These are phyloP conservation scores for Schwanniomyces etchellsii DNA, from an alignment of 1,139 yeast species.

Conservation along the genomic window DNA sequence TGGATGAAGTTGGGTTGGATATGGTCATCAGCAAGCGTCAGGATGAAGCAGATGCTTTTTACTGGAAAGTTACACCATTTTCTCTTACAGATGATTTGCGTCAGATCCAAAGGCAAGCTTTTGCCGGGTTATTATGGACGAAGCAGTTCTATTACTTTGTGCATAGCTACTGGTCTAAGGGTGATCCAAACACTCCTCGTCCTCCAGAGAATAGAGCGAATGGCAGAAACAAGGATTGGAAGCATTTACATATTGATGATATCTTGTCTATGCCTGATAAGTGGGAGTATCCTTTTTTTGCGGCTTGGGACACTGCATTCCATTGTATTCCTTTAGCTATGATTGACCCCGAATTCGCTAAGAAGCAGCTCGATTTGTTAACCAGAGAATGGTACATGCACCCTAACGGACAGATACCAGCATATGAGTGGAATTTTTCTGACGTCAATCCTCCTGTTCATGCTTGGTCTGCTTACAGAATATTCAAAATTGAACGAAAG, in stretches of 20 bases:
- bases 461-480: slow-evolving; percentile 94
- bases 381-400: slow-evolving; percentile 98
- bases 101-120: slow-evolving; percentile 88
- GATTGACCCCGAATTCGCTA: slow-evolving; percentile 93
- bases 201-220: slow-evolving; percentile 80
- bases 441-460: slow-evolving; percentile 98
- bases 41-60: slow-evolving; percentile 90
- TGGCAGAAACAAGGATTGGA: slow-evolving; percentile 87
- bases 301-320: slow-evolving; percentile 98
- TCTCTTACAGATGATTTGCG: slow-evolving; percentile 82
- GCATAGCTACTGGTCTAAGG: slow-evolving; percentile 82
- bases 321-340: slow-evolving; percentile 92
- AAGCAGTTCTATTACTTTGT: slow-evolving; percentile 89
- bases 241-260: slow-evolving; percentile 84
- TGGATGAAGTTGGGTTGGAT: slow-evolving; percentile 79
- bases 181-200: slow-evolving; percentile 73
- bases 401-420: slow-evolving; percentile 98
- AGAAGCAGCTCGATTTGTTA: slow-evolving; percentile 78
- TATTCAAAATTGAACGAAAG: slow-evolving; percentile 83
- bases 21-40: slow-evolving; percentile 67
- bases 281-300: slow-evolving; percentile 96
- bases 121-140: slow-evolving; percentile 92
- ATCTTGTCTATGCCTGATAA: slow-evolving; percentile 89
- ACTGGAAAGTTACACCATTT: slow-evolving; percentile 83
- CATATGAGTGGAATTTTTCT: slow-evolving; percentile 94